Conservation (phyloP, 2,329 filamentous ascomycete genomes). For the Aspergillus nomiae region DNA sequence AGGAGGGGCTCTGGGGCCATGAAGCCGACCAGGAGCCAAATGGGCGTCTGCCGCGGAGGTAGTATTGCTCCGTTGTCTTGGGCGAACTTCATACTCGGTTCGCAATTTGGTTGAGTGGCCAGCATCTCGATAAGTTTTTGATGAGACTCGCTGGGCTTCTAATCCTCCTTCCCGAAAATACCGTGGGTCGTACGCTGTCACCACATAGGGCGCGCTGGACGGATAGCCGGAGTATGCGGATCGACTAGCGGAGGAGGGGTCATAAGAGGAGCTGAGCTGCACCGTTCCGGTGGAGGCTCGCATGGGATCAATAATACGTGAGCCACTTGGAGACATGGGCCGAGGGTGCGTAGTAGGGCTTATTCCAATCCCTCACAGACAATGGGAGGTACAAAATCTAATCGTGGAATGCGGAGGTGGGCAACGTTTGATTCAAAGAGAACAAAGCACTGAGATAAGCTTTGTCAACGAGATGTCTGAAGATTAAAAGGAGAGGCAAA, state of each 20-base stretch:
- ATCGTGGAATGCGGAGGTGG: conserved; percentile 5
- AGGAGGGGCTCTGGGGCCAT: conserved; percentile 33
- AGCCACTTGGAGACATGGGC: conserved; percentile 35
- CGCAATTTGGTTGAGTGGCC: conserved; percentile 34
- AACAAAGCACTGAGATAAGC: conserved; percentile 8
- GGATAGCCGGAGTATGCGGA: conserved; percentile 35
- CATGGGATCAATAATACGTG: conserved; percentile 39
- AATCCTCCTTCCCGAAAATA: conserved; percentile 27
- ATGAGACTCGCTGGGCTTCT: conserved; percentile 37
- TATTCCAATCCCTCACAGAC: conserved; percentile 25
- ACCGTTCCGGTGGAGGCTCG: conserved; percentile 46
- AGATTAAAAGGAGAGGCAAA: background rate
- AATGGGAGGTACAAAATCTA: conserved; percentile 7
- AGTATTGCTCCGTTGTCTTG: conserved; percentile 40
- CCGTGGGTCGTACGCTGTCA: conserved; percentile 30
- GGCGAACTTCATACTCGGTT: conserved; percentile 42
- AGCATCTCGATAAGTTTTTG: conserved; percentile 34
- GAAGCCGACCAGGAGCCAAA: conserved; percentile 26
- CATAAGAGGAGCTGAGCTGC: conserved; percentile 34
- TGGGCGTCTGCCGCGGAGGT: conserved; percentile 31
- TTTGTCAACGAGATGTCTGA: background rate
- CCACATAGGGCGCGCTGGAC: conserved; percentile 31
- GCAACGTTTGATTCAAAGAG: background rate
- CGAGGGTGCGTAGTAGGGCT: conserved; percentile 35
- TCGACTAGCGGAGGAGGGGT: conserved; percentile 32